Evolutionary conservation across 2,329 filamentous ascomycete species (phyloP).

Genomic region (Alternaria consortialis): DNA sequence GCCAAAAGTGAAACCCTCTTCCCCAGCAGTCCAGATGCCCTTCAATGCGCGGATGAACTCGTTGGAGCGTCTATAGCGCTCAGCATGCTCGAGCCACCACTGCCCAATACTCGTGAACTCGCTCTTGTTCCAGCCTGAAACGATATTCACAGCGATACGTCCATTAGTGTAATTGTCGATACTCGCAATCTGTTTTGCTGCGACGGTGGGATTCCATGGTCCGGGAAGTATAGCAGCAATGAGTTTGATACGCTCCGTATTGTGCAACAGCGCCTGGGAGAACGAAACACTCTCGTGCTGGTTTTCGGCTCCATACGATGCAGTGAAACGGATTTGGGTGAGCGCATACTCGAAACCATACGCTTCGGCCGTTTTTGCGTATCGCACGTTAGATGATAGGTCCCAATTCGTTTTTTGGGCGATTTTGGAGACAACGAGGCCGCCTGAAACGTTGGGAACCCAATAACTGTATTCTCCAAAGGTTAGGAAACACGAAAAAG

Average conservation of each 20-base stretch:
- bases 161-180: conserved; percentile 64
- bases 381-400: conserved; percentile 59
- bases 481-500: not conserved
- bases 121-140: conserved; percentile 64
- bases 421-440: conserved; percentile 63
- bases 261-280: conserved; percentile 59
- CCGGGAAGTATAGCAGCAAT: conserved; percentile 61
- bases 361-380: conserved; percentile 60
- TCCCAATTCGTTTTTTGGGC: conserved; percentile 61
- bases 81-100: conserved; percentile 65
- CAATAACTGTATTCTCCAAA: conserved; percentile 53
- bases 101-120: conserved; percentile 63
- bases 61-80: conserved; percentile 60
- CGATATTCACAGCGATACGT: conserved; percentile 62
- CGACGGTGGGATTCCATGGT: conserved; percentile 53
- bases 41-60: conserved; percentile 63
- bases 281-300: conserved; percentile 64
- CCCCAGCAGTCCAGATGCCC: conserved; percentile 59
- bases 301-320: conserved; percentile 58
- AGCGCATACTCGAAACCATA: conserved; percentile 63
- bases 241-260: conserved; percentile 60
- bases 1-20: conserved; percentile 59
- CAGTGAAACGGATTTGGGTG: conserved; percentile 63
- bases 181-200: conserved; percentile 63
- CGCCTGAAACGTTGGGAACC: conserved; percentile 64